A percentile compares a stretch with the other conserved stretches of the same genome.
Evolutionary conservation across 345 rosid species (phyloP).

Genomic region (Pugionium dolabratum): DNA sequence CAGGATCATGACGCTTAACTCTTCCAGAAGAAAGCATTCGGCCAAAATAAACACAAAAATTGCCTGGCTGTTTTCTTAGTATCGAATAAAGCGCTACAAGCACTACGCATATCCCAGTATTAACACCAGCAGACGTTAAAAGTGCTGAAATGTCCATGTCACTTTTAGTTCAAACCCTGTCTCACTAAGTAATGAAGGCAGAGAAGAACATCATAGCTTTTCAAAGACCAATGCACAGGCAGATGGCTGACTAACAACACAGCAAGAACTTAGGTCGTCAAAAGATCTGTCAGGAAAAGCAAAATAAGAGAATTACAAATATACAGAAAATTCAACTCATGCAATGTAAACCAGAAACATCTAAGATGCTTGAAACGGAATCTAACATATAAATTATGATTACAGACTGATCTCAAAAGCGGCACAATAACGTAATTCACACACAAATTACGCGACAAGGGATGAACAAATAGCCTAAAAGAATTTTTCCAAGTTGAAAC

Average conservation of each 20-base stretch:
- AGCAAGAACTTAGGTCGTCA: background rate
- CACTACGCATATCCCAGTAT: constrained; percentile 59
- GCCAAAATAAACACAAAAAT: constrained; percentile 67
- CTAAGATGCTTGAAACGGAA: background rate
- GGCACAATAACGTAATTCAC: background rate
- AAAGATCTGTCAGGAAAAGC: constrained; percentile 14
- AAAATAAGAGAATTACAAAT: background rate
- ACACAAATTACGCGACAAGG: background rate
- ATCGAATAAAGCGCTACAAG: constrained; percentile 71
- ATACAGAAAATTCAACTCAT: background rate
- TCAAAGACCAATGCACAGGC: constrained; percentile 7
- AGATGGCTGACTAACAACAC: constrained; percentile 1
- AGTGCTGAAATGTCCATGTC: constrained; percentile 72
- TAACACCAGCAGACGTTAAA: constrained; percentile 86
- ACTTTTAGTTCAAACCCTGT: constrained; percentile 35
- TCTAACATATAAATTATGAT: background rate
- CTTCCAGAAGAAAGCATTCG: constrained; percentile 51
- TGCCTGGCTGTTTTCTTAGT: constrained; percentile 80
- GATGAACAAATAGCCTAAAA: background rate
- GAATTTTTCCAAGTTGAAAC: background rate
- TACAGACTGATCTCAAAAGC: constrained; percentile 1
- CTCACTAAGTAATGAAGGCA: constrained; percentile 27
- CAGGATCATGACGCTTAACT: constrained; percentile 42
- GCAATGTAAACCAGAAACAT: too few relatives aligned
- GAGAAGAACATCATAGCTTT: constrained; percentile 19